Evolutionary conservation across 495 filamentous ascomycete genomes (phyloP).

Genomic region (Neurospora sp.): DNA sequence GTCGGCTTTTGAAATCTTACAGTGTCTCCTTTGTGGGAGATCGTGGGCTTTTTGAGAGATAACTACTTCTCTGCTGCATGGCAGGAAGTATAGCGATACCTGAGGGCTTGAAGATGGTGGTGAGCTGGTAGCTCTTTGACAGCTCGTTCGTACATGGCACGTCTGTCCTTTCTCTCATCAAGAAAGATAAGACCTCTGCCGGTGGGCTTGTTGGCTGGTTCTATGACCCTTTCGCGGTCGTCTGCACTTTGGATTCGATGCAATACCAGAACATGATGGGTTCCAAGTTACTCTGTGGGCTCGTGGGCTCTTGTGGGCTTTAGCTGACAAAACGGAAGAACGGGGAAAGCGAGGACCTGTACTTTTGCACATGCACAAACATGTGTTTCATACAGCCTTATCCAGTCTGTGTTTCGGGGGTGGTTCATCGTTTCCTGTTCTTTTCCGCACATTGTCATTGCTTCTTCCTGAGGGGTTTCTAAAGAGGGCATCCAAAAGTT

Average conservation of each 20-base stretch:
- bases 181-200: constrained; percentile 5
- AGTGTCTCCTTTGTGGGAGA: constrained; percentile 20
- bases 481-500: not conserved
- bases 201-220: constrained; percentile 7
- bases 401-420: not conserved
- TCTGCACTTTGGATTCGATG: not conserved
- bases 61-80: constrained; percentile 18
- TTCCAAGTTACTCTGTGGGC: constrained; percentile 25
- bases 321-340: constrained; percentile 4
- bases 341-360: not conserved
- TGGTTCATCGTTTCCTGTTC: not conserved
- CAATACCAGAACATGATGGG: constrained; percentile 14
- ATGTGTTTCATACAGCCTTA: not conserved
- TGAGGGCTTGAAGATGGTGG: constrained; percentile 33
- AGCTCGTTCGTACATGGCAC: constrained; percentile 21
- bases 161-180: not conserved
- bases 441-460: not conserved
- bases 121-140: constrained; percentile 41
- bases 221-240: constrained; percentile 3
- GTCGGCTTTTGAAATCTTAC: constrained; percentile 39
- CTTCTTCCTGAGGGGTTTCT: not conserved
- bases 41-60: constrained; percentile 39
- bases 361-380: not conserved
- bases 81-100: constrained; percentile 33
- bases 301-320: constrained; percentile 36